Evolutionary conservation across 2,329 filamentous ascomycete genomes (phyloP).

Genomic region (Colletotrichum sp.): DNA sequence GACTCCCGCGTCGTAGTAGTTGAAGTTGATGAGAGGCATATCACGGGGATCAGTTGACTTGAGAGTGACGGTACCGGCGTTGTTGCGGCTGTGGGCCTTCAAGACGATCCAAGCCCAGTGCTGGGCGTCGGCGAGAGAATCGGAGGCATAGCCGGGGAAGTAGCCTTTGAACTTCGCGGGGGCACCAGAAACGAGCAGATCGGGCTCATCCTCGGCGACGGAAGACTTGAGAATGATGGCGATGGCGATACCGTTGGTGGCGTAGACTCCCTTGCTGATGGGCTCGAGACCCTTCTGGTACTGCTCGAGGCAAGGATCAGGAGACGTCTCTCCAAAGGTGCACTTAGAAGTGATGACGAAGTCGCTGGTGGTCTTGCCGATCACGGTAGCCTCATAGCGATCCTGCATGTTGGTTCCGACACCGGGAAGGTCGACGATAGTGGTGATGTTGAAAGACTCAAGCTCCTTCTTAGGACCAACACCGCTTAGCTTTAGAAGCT

Average conservation of each 20-base stretch:
- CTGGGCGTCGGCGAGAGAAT: constrained; percentile 45
- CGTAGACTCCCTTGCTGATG: constrained; percentile 35
- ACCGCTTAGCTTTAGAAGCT: constrained; percentile 57
- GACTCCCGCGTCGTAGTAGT: constrained; percentile 55
- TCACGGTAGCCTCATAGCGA: constrained; percentile 37
- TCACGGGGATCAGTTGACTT: constrained; percentile 66
- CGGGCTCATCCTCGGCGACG: constrained; percentile 47
- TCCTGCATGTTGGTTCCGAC: constrained; percentile 58
- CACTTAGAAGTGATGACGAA: constrained; percentile 33
- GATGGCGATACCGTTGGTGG: constrained; percentile 58
- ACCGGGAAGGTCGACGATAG: constrained; percentile 50
- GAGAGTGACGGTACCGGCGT: constrained; percentile 66
- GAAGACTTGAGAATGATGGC: constrained; percentile 43
- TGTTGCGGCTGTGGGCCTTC: constrained; percentile 60
- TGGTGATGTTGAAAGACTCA: constrained; percentile 44
- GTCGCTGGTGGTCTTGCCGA: constrained; percentile 25
- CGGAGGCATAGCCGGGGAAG: constrained; percentile 57
- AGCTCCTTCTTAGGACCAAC: constrained; percentile 50
- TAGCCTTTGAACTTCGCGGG: constrained; percentile 61
- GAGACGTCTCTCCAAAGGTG: constrained; percentile 32
- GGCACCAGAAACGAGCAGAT: constrained; percentile 60
- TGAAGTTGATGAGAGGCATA: constrained; percentile 66
- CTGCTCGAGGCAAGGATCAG: constrained; percentile 40
- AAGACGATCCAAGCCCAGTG: constrained; percentile 50
- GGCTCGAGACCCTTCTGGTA: constrained; percentile 29